A percentile compares a stretch with the other conserved stretches of the same genome.
phyloP scores from a whole-genome alignment of 345 rosid species.

The Capsella bursapastoris region DNA sequence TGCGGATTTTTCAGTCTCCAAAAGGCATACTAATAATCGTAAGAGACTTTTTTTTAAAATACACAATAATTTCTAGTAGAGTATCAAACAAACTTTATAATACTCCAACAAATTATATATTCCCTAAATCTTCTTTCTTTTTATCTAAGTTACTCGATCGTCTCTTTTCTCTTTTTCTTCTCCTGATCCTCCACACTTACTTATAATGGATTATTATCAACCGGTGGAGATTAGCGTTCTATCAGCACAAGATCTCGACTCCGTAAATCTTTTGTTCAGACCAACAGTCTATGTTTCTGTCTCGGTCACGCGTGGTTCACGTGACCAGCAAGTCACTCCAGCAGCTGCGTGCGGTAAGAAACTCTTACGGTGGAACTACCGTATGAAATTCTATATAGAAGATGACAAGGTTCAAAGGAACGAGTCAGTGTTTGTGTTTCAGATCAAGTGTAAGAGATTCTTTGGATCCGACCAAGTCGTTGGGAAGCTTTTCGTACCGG shows the following conservation, averaged over 20 bases:
- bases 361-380: constrained; percentile 32
- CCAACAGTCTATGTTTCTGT: constrained; percentile 37
- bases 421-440: constrained; percentile 40
- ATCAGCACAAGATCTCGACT: constrained; percentile 39
- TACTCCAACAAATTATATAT: neutral
- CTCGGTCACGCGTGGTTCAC: constrained; percentile 41
- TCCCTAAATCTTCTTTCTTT: neutral
- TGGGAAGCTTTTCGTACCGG: constrained; percentile 38
- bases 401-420: constrained; percentile 37
- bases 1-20: too few relatives aligned
- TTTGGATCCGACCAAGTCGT: constrained; percentile 26
- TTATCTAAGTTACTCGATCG: neutral
- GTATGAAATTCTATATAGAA: constrained; percentile 37
- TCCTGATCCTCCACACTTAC: neutral
- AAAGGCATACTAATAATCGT: too few relatives aligned
- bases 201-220: constrained; percentile 27
- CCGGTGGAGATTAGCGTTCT: constrained; percentile 38
- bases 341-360: constrained; percentile 24
- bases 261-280: constrained; percentile 35
- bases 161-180: constrained; percentile 12
- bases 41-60: too few relatives aligned
- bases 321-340: constrained; percentile 40
- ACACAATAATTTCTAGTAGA: neutral
- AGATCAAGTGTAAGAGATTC: constrained; percentile 36
- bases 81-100: constrained; percentile 20